phyloP scores from a whole-genome alignment of 345 rosid genomes.

The Moricandia arvensis region DNA sequence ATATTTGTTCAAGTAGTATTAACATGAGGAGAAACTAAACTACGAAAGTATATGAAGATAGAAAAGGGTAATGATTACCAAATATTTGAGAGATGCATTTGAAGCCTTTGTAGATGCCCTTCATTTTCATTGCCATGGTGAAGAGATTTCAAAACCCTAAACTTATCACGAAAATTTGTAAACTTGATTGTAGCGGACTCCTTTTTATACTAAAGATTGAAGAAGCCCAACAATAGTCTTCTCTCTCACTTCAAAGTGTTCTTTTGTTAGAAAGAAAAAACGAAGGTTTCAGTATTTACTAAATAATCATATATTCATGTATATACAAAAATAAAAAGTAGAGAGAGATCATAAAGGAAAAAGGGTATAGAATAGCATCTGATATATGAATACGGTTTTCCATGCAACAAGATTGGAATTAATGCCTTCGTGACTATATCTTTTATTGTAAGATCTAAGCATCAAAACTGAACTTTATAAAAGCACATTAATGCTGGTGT shows the following conservation, averaged over 20 bases:
- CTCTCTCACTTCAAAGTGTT: slow-evolving; percentile 10
- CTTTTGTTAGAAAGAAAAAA: background rate
- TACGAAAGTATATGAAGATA: background rate
- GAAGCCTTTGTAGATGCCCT: slow-evolving; percentile 84
- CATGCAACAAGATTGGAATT: background rate
- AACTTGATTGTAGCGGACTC: background rate
- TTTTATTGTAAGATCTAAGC: background rate
- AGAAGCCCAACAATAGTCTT: slow-evolving; percentile 4
- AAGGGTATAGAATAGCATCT: slow-evolving; percentile 10
- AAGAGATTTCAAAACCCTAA: slow-evolving; percentile 21
- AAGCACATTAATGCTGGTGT: background rate
- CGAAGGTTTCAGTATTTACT: background rate
- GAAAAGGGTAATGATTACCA: slow-evolving; percentile 43
- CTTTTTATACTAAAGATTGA: slow-evolving; percentile 6
- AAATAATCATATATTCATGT: background rate
- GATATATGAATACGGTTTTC: slow-evolving; percentile 9
- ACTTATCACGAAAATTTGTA: background rate
- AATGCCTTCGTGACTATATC: background rate
- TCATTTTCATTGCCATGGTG: slow-evolving; percentile 74
- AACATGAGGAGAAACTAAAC: background rate
- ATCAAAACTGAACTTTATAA: slow-evolving; percentile 7
- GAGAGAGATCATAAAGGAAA: background rate
- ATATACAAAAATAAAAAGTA: background rate
- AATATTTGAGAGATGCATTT: slow-evolving; percentile 81
- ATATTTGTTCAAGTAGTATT: background rate